Evolutionary conservation across 164 flowering plant genomes (phyloP).

Genomic region (Chimonanthus praecox): DNA sequence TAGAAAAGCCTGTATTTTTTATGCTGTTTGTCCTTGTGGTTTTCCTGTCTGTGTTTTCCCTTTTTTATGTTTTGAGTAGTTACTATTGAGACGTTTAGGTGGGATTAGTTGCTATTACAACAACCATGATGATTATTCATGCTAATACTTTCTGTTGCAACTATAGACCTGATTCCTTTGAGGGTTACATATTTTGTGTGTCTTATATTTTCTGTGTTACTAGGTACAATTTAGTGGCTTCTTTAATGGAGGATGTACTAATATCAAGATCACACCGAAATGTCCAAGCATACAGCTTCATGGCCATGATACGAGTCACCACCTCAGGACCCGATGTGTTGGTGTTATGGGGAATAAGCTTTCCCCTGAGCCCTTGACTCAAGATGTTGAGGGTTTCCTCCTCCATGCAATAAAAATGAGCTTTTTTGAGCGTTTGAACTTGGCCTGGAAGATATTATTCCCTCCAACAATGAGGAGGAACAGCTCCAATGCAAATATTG

Average conservation of each 20-base stretch:
- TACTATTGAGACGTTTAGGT: no score
- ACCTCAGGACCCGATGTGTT: conserved; percentile 25
- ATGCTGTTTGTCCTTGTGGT: no score
- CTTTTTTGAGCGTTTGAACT: conserved; percentile 75
- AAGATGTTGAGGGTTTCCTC: conserved; percentile 66
- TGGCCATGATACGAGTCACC: conserved; percentile 20
- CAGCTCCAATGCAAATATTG: conserved; percentile 82
- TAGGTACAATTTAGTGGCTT: conserved; percentile 51
- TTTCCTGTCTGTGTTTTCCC: no score
- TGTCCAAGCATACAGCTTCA: conserved; percentile 24
- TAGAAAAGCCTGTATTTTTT: no score
- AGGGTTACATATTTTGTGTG: not conserved
- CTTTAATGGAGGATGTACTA: conserved; percentile 27
- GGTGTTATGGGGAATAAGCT: conserved; percentile 31
- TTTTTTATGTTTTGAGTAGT: no score
- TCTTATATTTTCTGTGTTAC: not conserved
- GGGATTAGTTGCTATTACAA: no score
- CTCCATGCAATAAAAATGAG: conserved; percentile 67
- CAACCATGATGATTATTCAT: no score
- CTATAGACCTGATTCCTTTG: not conserved
- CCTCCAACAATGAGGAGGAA: conserved; percentile 50
- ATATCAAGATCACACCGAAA: conserved; percentile 24
- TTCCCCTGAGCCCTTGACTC: conserved; percentile 34
- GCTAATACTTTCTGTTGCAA: not conserved
- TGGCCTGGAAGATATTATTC: conserved; percentile 93